Conservation (phyloP, 495 filamentous ascomycete species). For the Penicillium roqueforti region DNA sequence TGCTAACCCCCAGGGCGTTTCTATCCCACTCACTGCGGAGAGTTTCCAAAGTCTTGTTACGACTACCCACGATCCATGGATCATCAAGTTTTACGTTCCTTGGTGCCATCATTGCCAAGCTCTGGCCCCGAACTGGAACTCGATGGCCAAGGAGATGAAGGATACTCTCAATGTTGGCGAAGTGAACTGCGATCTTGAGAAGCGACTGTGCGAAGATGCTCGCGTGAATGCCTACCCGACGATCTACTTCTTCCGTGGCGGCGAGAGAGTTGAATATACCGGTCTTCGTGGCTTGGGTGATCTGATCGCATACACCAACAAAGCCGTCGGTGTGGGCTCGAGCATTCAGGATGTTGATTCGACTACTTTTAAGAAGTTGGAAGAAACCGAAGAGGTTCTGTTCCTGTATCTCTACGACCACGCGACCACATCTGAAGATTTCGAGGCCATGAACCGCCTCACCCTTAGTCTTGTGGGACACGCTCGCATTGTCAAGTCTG, state of each 20-base stretch:
- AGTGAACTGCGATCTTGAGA: constrained; percentile 87
- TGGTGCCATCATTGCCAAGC: constrained; percentile 96
- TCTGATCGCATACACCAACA: constrained; percentile 78
- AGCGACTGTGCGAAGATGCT: constrained; percentile 84
- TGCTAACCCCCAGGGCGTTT: constrained; percentile 70
- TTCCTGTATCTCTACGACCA: constrained; percentile 97
- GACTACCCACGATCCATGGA: constrained; percentile 87
- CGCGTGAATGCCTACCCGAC: constrained; percentile 76
- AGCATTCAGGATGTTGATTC: constrained; percentile 77
- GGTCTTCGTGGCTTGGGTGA: constrained; percentile 91
- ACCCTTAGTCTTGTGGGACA: constrained; percentile 84
- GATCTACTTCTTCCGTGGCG: constrained; percentile 87
- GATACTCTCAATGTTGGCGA: constrained; percentile 86
- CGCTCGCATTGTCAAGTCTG: constrained; percentile 86
- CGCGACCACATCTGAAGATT: constrained; percentile 88
- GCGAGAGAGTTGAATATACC: constrained; percentile 87
- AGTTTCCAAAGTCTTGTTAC: constrained; percentile 83
- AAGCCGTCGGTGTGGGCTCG: constrained; percentile 71
- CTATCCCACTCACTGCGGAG: constrained; percentile 73
- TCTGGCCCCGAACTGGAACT: constrained; percentile 83
- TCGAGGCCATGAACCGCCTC: constrained; percentile 78
- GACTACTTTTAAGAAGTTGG: constrained; percentile 71
- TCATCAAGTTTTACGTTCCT: constrained; percentile 96
- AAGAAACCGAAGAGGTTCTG: constrained; percentile 90
- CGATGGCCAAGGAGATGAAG: constrained; percentile 86